Conservation (phyloP, 2,329 filamentous ascomycete species). For the Beauveria sp. region DNA sequence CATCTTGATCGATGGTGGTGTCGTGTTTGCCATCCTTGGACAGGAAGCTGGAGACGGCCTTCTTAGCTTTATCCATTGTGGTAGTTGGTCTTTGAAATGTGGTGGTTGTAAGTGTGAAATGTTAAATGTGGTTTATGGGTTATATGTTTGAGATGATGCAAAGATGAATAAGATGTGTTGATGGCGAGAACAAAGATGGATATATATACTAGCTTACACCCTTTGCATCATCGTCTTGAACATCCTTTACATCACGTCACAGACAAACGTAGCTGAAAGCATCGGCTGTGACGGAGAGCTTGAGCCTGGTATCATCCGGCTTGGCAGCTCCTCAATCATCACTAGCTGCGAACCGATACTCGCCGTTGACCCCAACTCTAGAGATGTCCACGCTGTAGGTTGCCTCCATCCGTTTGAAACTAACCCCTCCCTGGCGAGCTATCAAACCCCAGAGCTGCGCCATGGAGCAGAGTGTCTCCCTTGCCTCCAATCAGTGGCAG, state of each 20-base stretch:
- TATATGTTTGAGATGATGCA: not conserved
- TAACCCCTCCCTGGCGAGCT: not conserved
- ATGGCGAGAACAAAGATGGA: not conserved
- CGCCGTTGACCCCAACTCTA: not conserved
- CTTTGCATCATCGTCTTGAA: constrained; percentile 2
- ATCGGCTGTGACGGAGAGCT: not conserved
- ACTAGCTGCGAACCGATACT: not conserved
- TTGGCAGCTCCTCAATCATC: not conserved
- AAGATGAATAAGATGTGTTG: not conserved
- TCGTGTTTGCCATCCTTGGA: constrained; percentile 56
- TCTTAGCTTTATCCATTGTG: constrained; percentile 58
- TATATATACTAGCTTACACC: constrained; percentile 1
- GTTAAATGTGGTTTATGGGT: not conserved
- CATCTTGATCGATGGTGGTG: constrained; percentile 62
- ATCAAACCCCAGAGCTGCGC: not conserved
- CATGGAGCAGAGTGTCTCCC: not conserved
- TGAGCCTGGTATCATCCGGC: not conserved
- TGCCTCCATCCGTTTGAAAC: not conserved
- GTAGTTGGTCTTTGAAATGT: not conserved
- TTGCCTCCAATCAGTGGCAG: not conserved
- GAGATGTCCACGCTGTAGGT: not conserved
- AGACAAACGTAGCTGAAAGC: not conserved
- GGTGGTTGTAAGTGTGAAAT: too few relatives aligned
- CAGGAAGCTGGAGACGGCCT: constrained; percentile 54
- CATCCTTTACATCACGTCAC: constrained; percentile 4